Conservation (phyloP, 495 filamentous ascomycete genomes). For the Penicillium arizonense region DNA sequence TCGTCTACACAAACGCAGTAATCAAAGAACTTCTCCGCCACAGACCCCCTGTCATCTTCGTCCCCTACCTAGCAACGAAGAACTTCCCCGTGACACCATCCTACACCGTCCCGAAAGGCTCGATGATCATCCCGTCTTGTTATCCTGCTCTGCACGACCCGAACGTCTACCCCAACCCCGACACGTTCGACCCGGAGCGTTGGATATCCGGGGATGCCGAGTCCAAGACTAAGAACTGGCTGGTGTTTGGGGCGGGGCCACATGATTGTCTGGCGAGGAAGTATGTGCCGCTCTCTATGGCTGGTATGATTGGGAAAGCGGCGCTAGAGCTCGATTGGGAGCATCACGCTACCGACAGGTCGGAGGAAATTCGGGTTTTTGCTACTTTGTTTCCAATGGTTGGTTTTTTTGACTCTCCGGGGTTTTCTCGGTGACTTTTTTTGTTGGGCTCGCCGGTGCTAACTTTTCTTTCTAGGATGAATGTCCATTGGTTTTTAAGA, state of each 20-base stretch:
- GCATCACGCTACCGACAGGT: slow-evolving; percentile 71
- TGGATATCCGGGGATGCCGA: slow-evolving; percentile 90
- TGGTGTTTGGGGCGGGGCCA: slow-evolving; percentile 89
- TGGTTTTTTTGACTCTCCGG: slow-evolving; percentile 34
- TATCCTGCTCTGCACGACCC: slow-evolving; percentile 88
- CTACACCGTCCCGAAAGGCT: slow-evolving; percentile 84
- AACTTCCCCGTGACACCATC: slow-evolving; percentile 78
- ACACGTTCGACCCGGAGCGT: slow-evolving; percentile 78
- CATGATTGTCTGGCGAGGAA: slow-evolving; percentile 91
- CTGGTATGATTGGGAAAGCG: slow-evolving; percentile 84
- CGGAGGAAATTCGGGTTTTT: slow-evolving; percentile 93
- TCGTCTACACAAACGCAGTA: slow-evolving; percentile 84
- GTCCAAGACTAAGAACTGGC: slow-evolving; percentile 88
- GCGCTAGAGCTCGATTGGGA: slow-evolving; percentile 80
- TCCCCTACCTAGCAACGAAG: slow-evolving; percentile 91
- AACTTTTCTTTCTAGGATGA: slow-evolving; percentile 33
- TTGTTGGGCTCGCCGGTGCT: not conserved
- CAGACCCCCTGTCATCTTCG: slow-evolving; percentile 90
- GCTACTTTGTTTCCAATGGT: slow-evolving; percentile 94
- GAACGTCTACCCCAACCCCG: slow-evolving; percentile 80
- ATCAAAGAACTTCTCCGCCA: slow-evolving; percentile 91
- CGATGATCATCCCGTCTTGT: slow-evolving; percentile 86
- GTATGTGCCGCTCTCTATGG: slow-evolving; percentile 83
- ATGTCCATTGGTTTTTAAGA: slow-evolving; percentile 63
- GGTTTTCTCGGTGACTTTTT: not conserved